phyloP scores from a whole-genome alignment of 73 alveolate genomes.

The Durusdinium trenchii region DNA sequence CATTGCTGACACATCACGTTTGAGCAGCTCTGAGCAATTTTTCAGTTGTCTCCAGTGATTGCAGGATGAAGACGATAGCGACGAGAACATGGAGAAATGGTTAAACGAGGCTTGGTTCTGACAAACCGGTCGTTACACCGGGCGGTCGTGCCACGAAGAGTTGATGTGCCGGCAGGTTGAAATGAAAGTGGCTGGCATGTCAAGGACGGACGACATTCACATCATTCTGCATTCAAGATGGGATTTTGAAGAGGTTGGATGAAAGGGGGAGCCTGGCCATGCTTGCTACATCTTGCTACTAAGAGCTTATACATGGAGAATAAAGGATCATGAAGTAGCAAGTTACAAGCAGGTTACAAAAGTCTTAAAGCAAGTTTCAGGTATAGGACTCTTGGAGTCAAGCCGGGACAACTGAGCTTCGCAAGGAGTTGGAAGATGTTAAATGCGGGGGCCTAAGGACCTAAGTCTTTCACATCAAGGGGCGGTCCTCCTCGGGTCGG shows the following conservation, averaged over 20 bases:
- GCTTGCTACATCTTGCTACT: too few relatives aligned
- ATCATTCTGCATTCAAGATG: neutral
- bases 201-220: neutral
- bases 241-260: neutral
- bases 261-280: neutral
- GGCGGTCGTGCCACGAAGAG: neutral
- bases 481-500: neutral
- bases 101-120: constrained; percentile 44
- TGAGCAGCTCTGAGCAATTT: too few relatives aligned
- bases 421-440: constrained; percentile 53
- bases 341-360: too few relatives aligned
- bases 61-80: constrained; percentile 49
- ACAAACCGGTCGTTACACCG: too few relatives aligned
- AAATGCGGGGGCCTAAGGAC: too few relatives aligned
- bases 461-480: too few relatives aligned
- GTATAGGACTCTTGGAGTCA: too few relatives aligned
- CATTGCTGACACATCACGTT: too few relatives aligned
- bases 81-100: constrained; percentile 77
- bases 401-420: too few relatives aligned
- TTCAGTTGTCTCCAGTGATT: neutral
- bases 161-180: neutral
- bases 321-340: neutral
- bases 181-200: constrained; percentile 74
- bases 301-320: neutral
- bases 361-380: too few relatives aligned